A percentile compares a stretch with the other conserved stretches of the same genome.
These are phyloP conservation scores for Candida schatavii DNA, from an alignment of 805 yeast genomes.

Conservation along the genomic window DNA sequence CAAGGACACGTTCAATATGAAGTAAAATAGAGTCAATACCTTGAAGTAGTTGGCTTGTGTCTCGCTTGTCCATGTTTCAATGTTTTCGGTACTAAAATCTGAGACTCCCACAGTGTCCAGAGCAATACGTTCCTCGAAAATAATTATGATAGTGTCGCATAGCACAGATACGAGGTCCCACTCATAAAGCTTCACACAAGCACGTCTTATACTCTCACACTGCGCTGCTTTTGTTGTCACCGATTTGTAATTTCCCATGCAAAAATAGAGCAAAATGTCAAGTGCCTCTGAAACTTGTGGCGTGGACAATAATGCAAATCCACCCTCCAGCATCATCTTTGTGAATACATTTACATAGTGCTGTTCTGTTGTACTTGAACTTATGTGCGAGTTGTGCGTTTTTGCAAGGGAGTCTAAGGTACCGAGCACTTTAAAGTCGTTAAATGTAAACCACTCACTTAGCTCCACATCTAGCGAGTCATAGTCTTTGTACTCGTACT, in stretches of 20 bases:
- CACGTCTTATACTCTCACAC: constrained; percentile 6
- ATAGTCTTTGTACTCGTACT: constrained; percentile 27
- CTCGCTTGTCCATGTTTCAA: not conserved
- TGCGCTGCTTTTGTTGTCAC: constrained; percentile 9
- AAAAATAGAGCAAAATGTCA: constrained; percentile 8
- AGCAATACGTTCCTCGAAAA: constrained; percentile 6
- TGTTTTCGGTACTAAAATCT: constrained; percentile 2
- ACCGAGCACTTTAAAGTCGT: constrained; percentile 26
- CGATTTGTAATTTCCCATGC: constrained; percentile 11
- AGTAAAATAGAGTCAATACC: constrained; percentile 33
- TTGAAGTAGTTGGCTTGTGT: constrained; percentile 20
- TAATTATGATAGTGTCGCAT: constrained; percentile 9
- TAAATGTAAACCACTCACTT: constrained; percentile 37
- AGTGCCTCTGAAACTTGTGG: not conserved
- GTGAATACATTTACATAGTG: not conserved
- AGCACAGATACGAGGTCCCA: constrained; percentile 8
- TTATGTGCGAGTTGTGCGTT: constrained; percentile 4
- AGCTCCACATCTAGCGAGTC: constrained; percentile 27
- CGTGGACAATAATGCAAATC: not conserved
- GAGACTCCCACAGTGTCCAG: not conserved
- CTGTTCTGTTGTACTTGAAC: not conserved
- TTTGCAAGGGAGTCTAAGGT: constrained; percentile 13
- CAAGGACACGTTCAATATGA: constrained; percentile 25
- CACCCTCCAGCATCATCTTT: not conserved
- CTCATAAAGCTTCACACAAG: not conserved